phyloP scores from a whole-genome alignment of 2,329 filamentous ascomycete genomes.

The Fusarium anguioides region DNA sequence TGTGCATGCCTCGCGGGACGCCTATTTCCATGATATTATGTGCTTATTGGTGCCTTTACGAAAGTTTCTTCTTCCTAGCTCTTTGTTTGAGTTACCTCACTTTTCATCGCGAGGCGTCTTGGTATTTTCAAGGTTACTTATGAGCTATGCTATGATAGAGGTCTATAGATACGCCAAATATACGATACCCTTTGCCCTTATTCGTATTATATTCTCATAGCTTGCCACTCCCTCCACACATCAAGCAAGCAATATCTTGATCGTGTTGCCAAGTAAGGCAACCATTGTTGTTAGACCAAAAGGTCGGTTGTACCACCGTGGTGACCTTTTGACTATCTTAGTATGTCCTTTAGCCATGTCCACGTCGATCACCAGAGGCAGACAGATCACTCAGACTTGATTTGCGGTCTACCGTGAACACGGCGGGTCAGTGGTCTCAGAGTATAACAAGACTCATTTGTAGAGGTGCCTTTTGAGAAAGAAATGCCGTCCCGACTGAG shows the following conservation, averaged over 20 bases:
- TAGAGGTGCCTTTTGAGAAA: neutral
- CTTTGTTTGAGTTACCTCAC: neutral
- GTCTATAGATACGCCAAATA: slow-evolving; percentile 16
- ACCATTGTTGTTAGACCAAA: too few species aligned
- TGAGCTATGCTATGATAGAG: neutral
- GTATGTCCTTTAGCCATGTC: neutral
- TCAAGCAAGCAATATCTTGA: neutral
- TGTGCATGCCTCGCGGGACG: neutral
- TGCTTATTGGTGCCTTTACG: neutral
- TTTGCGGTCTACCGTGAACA: neutral
- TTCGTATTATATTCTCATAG: neutral
- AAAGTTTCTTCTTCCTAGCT: neutral
- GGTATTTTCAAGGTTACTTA: slow-evolving; percentile 1
- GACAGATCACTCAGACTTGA: neutral
- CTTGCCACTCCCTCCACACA: neutral
- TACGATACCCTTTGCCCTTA: neutral
- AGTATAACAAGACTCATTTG: neutral
- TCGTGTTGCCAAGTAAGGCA: neutral
- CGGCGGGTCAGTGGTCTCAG: neutral
- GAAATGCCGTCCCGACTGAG: neutral
- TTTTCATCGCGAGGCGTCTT: slow-evolving; percentile 36
- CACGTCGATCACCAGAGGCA: neutral
- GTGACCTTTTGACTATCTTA: too few species aligned
- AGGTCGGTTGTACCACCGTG: too few species aligned
- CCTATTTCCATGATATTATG: neutral